phyloP scores from a whole-genome alignment of 2,329 filamentous ascomycete species.

The Sporothrix phasma region DNA sequence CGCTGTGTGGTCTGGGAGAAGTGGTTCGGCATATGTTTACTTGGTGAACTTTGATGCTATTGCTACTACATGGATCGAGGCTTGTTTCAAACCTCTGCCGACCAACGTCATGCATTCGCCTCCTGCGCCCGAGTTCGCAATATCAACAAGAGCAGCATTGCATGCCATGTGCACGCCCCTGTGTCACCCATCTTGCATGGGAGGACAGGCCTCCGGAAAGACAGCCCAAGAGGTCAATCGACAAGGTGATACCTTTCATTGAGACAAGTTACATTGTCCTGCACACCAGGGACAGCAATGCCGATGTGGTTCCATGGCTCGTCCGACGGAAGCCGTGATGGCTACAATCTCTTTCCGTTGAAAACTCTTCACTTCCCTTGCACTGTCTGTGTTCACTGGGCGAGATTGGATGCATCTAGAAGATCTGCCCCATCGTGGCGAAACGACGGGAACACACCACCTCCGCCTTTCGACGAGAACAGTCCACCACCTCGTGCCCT shows the following conservation, averaged over 20 bases:
- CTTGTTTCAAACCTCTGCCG: background rate
- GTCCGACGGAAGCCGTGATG: background rate
- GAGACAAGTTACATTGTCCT: background rate
- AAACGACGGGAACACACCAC: background rate
- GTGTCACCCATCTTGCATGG: background rate
- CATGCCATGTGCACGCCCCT: background rate
- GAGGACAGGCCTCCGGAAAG: background rate
- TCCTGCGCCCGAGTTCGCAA: background rate
- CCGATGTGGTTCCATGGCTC: background rate
- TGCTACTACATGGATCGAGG: background rate
- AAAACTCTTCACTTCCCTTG: background rate
- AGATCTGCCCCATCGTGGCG: background rate
- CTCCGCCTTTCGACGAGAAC: background rate
- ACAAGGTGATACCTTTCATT: background rate
- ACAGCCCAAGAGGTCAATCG: background rate
- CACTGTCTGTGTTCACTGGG: background rate
- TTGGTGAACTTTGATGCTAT: background rate
- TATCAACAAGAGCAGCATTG: background rate
- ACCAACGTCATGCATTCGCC: background rate
- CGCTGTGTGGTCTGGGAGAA: no score
- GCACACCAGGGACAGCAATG: no score
- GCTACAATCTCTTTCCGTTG: background rate
- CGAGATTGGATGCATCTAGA: background rate
- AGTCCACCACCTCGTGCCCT: background rate
- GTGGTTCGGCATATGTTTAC: background rate